Conservation (phyloP, 2,329 filamentous ascomycete species). For the Herpotrichia juniperi region DNA sequence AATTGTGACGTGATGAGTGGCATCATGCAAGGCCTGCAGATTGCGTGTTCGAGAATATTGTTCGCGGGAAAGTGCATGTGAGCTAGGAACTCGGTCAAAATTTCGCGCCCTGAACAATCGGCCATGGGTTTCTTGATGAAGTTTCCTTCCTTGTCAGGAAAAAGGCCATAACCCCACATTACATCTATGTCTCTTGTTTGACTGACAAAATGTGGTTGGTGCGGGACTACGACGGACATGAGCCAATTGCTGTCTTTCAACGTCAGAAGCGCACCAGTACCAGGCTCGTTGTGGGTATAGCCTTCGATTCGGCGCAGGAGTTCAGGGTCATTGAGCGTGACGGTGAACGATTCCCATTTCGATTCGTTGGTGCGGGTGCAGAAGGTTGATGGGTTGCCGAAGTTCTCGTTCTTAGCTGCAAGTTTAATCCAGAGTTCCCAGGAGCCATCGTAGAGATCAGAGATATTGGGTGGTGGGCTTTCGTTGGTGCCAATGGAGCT, state of each 20-base stretch:
- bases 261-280: constrained; percentile 44
- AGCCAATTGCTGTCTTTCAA: constrained; percentile 51
- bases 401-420: constrained; percentile 40
- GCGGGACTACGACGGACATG: constrained; percentile 48
- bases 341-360: constrained; percentile 50
- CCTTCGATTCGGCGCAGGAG: constrained; percentile 34
- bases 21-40: constrained; percentile 48
- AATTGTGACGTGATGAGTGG: constrained; percentile 49
- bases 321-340: constrained; percentile 41
- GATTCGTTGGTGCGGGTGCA: constrained; percentile 44
- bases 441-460: constrained; percentile 43
- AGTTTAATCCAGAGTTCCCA: constrained; percentile 53
- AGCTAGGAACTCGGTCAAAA: constrained; percentile 47
- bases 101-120: constrained; percentile 49
- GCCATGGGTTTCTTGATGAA: constrained; percentile 50
- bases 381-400: constrained; percentile 52
- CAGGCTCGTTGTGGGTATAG: constrained; percentile 40
- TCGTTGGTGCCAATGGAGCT: constrained; percentile 44
- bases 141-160: constrained; percentile 44
- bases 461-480: constrained; percentile 29
- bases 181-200: constrained; percentile 44
- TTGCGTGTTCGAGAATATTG: constrained; percentile 30
- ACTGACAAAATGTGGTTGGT: constrained; percentile 50
- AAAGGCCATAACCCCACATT: constrained; percentile 51
- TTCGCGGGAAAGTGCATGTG: constrained; percentile 46